Percentiles rank a stretch among this genome's conserved stretches.
Conservation (phyloP, 495 filamentous ascomycete genomes). For the Neurospora tetraspora region DNA sequence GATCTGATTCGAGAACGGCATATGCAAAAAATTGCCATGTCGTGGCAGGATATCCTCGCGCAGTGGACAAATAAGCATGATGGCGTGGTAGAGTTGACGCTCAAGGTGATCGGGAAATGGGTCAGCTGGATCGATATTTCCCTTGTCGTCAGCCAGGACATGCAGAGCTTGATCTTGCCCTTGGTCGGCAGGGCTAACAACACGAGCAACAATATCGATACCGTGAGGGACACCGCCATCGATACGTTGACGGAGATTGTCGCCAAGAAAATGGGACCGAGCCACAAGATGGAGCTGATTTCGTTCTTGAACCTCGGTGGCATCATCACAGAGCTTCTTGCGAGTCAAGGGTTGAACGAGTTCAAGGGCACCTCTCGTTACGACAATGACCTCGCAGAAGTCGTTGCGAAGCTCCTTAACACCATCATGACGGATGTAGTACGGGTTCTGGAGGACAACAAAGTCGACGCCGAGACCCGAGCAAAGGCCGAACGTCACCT, state of each 20-base stretch:
- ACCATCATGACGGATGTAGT: conserved; percentile 77
- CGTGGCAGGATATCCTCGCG: conserved; percentile 85
- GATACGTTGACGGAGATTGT: conserved; percentile 92
- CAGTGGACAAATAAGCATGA: conserved; percentile 69
- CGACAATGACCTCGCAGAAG: conserved; percentile 89
- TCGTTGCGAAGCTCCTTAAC: conserved; percentile 93
- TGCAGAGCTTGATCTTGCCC: conserved; percentile 75
- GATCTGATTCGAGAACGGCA: conserved; percentile 79
- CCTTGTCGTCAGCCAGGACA: conserved; percentile 77
- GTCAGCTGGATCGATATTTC: conserved; percentile 97
- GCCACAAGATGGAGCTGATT: conserved; percentile 91
- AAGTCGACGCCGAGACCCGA: conserved; percentile 43
- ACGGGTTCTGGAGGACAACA: conserved; percentile 51
- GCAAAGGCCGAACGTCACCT: conserved; percentile 63
- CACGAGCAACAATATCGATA: conserved; percentile 44
- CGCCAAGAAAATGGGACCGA: conserved; percentile 91
- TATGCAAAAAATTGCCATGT: conserved; percentile 70
- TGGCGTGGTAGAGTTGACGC: conserved; percentile 67
- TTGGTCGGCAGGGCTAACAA: conserved; percentile 51
- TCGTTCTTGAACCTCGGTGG: conserved; percentile 73
- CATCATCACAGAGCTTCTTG: conserved; percentile 71
- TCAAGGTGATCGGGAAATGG: conserved; percentile 87
- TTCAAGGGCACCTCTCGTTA: conserved; percentile 72
- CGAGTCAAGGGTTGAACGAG: conserved; percentile 66
- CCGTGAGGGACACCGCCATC: conserved; percentile 75